Evolutionary conservation across 2,329 filamentous ascomycete genomes (phyloP).

Genomic region (Colletotrichum sp.): DNA sequence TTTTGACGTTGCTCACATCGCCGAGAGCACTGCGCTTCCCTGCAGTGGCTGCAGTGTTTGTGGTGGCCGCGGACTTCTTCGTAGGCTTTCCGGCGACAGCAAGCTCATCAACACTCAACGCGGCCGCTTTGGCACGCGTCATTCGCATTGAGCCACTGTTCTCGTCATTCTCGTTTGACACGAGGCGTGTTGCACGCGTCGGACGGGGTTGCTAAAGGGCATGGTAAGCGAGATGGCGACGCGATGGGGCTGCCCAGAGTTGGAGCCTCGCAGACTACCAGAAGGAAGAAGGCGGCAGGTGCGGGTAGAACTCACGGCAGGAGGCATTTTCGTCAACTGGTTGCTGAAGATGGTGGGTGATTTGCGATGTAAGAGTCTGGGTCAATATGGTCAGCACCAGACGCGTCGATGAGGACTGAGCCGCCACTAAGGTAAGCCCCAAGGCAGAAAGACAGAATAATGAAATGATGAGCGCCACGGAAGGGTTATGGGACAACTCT

Average conservation of each 20-base stretch:
- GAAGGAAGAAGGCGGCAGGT: background rate
- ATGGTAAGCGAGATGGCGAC: constrained; percentile 26
- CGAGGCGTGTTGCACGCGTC: constrained; percentile 70
- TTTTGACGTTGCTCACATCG: constrained; percentile 95
- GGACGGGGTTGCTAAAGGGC: constrained; percentile 63
- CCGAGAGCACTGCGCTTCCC: constrained; percentile 86
- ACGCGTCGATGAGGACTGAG: constrained; percentile 6
- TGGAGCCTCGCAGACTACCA: background rate
- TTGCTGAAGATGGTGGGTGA: constrained; percentile 1
- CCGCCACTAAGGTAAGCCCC: background rate
- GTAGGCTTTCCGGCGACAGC: constrained; percentile 66
- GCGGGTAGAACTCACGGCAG: constrained; percentile 36
- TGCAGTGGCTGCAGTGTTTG: constrained; percentile 50
- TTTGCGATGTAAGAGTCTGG: background rate
- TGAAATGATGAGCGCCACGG: background rate
- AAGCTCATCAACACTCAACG: constrained; percentile 69
- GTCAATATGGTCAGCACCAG: constrained; percentile 2
- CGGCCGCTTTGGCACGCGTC: constrained; percentile 90
- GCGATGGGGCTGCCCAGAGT: background rate
- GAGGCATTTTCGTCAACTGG: constrained; percentile 32
- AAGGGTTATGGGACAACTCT: background rate
- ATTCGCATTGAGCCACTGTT: constrained; percentile 81
- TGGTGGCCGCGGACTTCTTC: constrained; percentile 67
- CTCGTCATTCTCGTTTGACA: constrained; percentile 95
- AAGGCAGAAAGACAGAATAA: background rate